Base-by-base conservation (phyloP, 2,329 filamentous ascomycete species). In the Hortaea sp. region DNA sequence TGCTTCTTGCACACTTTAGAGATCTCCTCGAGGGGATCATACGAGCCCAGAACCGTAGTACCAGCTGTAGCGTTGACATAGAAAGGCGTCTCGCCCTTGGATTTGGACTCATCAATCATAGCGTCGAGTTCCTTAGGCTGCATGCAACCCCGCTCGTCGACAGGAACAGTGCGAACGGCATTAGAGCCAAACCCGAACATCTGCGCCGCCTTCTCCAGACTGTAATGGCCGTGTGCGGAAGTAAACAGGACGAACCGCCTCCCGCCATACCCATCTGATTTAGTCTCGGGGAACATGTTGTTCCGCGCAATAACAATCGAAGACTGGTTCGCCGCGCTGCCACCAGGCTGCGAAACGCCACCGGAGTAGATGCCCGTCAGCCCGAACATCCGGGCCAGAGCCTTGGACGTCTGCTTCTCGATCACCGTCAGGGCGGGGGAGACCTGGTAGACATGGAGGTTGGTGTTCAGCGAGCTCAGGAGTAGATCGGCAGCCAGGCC, bases 11-110 rank as follows among this genome's bases (percentile, higher is more conserved):
- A 92, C 12, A 95, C 73, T 29, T 69, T 70, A 0, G 82, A 75
- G 51, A 95, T 82, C 2, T 75, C 77, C 9, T 73, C 65, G 56
- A 95, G 82, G 0, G 86, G 85, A 59, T 95, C 90, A 62, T 84
- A 98, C 1, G 85, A 88, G 11, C 92, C 92, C 52, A 90, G 72
- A 2, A 97, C 90, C 0, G 92, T 98, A 1, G 90, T 95, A 12
- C 92, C 92, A 0, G 92, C 90, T 0, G 92, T 97, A 5, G 89
- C 85, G 63, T 95, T 97, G 62, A 97, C 86, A 67, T 94, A 95
- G 50, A 98, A 84, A 0, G 92, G 90, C 1, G 85, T 92, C 61
- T 82, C 79, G 31, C 85, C 87, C 42, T 81, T 73, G 0, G 62
- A 57, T 57, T 81, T 80, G 27, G 85, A 81, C 45, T 75, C 71